Evolutionary conservation across 2,329 filamentous ascomycete genomes (phyloP).

Genomic region (Didymella lethalis): DNA sequence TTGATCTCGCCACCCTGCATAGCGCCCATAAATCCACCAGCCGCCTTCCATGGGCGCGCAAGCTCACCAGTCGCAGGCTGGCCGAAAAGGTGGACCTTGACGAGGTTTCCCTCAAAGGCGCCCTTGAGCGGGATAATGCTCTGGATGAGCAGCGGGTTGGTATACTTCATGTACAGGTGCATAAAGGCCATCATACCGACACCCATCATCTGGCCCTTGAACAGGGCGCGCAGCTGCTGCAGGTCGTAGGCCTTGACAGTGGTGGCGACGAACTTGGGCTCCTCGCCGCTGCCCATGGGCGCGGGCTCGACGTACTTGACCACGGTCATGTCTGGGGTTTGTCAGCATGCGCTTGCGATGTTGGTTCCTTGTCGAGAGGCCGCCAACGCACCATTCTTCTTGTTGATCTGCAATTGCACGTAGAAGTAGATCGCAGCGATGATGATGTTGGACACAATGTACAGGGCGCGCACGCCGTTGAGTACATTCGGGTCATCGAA

Average conservation of each 20-base stretch:
- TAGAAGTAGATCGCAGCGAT: slow-evolving; percentile 87
- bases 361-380: background rate
- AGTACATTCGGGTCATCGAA: slow-evolving; percentile 86
- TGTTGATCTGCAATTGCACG: slow-evolving; percentile 84
- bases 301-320: slow-evolving; percentile 98
- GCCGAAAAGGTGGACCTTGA: slow-evolving; percentile 94
- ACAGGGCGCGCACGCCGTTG: slow-evolving; percentile 69
- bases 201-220: slow-evolving; percentile 94
- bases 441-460: slow-evolving; percentile 77
- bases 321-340: slow-evolving; percentile 82
- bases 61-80: slow-evolving; percentile 87
- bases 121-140: slow-evolving; percentile 97
- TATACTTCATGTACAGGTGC: slow-evolving; percentile 99
- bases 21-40: slow-evolving; percentile 81
- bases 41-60: slow-evolving; percentile 93
- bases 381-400: slow-evolving; percentile 84
- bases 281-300: slow-evolving; percentile 90
- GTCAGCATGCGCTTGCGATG: background rate
- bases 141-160: slow-evolving; percentile 98
- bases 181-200: slow-evolving; percentile 98
- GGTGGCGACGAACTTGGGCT: slow-evolving; percentile 94
- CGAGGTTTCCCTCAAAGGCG: slow-evolving; percentile 91
- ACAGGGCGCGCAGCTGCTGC: slow-evolving; percentile 80
- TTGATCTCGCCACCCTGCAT: slow-evolving; percentile 77
- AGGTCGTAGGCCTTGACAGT: slow-evolving; percentile 96